A percentile compares a stretch with the other conserved stretches of the same genome.
phyloP scores from a whole-genome alignment of 352 stramenopile species.

The Globisporangium rhizosaccharum region DNA sequence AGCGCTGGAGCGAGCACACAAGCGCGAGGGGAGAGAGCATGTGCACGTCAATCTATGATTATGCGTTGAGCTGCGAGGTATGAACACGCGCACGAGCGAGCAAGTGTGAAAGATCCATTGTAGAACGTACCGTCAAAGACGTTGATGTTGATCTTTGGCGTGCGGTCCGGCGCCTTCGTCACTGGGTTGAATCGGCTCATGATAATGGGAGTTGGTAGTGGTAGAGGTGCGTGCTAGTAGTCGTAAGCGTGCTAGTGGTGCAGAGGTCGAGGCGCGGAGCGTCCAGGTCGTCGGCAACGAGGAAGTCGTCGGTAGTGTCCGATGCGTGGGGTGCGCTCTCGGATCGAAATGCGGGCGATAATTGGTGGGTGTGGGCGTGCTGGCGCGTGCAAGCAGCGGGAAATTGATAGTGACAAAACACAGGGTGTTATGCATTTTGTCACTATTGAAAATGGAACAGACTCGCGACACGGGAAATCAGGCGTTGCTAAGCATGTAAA shows the following conservation, averaged over 20 bases:
- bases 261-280: background rate
- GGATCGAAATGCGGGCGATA: constrained; percentile 2
- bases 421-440: background rate
- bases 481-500: too few species aligned
- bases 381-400: background rate
- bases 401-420: background rate
- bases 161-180: constrained; percentile 13
- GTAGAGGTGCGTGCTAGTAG: background rate
- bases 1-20: constrained; percentile 5
- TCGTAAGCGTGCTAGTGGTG: background rate
- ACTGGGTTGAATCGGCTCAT: constrained; percentile 14
- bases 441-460: background rate
- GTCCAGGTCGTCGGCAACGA: background rate
- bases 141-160: constrained; percentile 17
- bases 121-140: constrained; percentile 12
- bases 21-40: background rate
- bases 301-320: background rate
- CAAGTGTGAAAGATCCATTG: background rate
- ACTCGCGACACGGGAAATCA: too few species aligned
- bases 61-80: background rate
- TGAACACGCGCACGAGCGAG: background rate
- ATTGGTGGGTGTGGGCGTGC: constrained; percentile 3
- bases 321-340: background rate
- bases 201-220: background rate
- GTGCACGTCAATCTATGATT: background rate